Evolutionary conservation across 352 stramenopile species (phyloP).

Genomic region (Phytopythium kandeliae): DNA sequence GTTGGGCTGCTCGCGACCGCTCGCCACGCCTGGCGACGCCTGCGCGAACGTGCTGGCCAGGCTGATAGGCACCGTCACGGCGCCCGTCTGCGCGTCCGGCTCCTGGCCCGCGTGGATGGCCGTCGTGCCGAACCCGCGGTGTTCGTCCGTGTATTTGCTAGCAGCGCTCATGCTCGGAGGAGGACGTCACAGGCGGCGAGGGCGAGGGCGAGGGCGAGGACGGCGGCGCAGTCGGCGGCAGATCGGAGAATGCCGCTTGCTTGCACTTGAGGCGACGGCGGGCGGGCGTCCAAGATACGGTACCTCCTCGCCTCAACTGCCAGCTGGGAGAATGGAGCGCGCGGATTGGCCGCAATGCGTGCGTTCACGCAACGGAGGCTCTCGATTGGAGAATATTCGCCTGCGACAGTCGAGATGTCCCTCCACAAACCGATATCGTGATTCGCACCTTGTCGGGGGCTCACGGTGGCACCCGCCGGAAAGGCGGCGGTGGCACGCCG

Average conservation of each 20-base stretch:
- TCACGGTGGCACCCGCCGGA: too few relatives aligned
- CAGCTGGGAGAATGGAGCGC: not conserved
- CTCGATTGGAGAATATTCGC: not conserved
- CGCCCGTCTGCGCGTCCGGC: conserved; percentile 67
- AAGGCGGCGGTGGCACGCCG: too few relatives aligned
- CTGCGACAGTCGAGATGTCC: conserved; percentile 5
- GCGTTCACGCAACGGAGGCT: not conserved
- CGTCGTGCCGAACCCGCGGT: conserved; percentile 77
- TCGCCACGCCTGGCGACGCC: conserved; percentile 65
- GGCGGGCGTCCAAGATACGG: too few relatives aligned
- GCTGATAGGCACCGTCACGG: conserved; percentile 88
- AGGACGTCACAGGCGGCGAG: too few relatives aligned
- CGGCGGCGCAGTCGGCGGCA: not conserved
- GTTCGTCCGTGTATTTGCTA: conserved; percentile 62
- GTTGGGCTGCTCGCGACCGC: conserved; percentile 69
- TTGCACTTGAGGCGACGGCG: too few relatives aligned
- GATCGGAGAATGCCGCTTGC: not conserved
- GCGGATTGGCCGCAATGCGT: conserved; percentile 1
- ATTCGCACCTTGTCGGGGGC: too few relatives aligned
- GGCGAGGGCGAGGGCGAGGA: not conserved
- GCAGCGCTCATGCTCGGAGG: conserved; percentile 33
- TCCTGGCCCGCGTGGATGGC: conserved; percentile 83
- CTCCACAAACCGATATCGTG: too few relatives aligned
- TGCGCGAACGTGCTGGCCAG: conserved; percentile 90
- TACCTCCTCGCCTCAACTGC: too few relatives aligned